These are phyloP conservation scores for Globisporangium camurandrum DNA, from an alignment of 352 stramenopile genomes.

Conservation along the genomic window DNA sequence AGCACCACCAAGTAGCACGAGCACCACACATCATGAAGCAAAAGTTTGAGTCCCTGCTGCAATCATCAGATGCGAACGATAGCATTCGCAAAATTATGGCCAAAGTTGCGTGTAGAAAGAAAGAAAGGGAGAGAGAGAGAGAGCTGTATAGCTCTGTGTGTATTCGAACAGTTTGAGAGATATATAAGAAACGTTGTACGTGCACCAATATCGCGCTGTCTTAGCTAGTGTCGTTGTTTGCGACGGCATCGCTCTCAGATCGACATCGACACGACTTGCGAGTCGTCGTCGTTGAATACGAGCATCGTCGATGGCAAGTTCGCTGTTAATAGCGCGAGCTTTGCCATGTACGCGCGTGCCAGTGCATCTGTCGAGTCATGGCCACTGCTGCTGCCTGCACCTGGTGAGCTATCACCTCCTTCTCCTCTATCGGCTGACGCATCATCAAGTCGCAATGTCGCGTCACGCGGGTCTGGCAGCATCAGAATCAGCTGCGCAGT, in stretches of 20 bases:
- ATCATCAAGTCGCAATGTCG: background rate
- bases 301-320: slow-evolving; percentile 45
- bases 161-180: too few species aligned
- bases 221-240: too few species aligned
- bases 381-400: background rate
- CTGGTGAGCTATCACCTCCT: background rate
- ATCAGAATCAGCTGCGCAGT: slow-evolving; percentile 36
- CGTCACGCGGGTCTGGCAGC: slow-evolving; percentile 23
- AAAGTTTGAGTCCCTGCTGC: too few species aligned
- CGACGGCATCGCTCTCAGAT: slow-evolving; percentile 22
- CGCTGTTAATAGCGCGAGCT: slow-evolving; percentile 31
- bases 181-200: too few species aligned
- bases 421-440: background rate
- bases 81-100: too few species aligned
- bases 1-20: too few species aligned
- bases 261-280: slow-evolving; percentile 28
- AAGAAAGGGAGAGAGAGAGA: too few species aligned
- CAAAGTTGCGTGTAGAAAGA: too few species aligned
- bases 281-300: slow-evolving; percentile 40
- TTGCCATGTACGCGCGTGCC: slow-evolving; percentile 17
- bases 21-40: too few species aligned
- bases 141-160: too few species aligned
- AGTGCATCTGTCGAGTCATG: background rate
- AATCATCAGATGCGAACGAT: too few species aligned
- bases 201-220: too few species aligned